Base-by-base conservation (phyloP, 129 eudicot genomes). In the Calendula officinalis region DNA sequence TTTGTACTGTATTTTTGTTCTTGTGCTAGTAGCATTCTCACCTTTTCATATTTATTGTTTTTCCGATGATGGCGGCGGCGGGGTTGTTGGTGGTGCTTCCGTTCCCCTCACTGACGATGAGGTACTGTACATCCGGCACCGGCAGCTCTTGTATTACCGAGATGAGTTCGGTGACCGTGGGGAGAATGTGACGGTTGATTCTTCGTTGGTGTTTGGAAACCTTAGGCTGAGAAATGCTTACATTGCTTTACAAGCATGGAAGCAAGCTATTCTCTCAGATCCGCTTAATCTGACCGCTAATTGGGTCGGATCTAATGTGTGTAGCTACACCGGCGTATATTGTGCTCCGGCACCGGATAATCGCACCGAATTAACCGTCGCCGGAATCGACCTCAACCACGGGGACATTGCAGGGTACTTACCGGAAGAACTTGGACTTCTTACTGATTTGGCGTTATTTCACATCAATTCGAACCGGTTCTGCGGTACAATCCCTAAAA, bases 241-340 rank as follows among this genome's bases (percentile, higher is more conserved):
- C 90, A 84, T 87, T 74, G 98, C 98, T 71, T 58, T 91, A 22
- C 98, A 91, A 64, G 98, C 96, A 10, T 87, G 94, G 98, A 91
- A 91, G 71, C 78, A 78, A 51, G 98, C 96, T 0, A 91, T 87
- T 5, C 73, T 91, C 34, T 87, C 98, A 76, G 98, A 91, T 83
- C 98, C 98, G 10, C 37, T 5, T 7, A 87, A 87, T 78, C 66
- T 77, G 64, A 91, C 98, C 48, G 62, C 45, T 1, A 60, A 84
- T 77, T 91, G 96, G 96, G 80, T 76, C 39, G 98, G 96, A 82
- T 80, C 96, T 76, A 76, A 40, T 6, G 96, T 91, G 3, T 91
- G 96, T 67, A 27, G 8, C 17, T 91, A 91, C 76, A 70, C 75
- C 7, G 90, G 88, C 30, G 84, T 91, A 11, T 91, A 75, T 54